phyloP scores from a whole-genome alignment of 2,329 filamentous ascomycete genomes.

The Monosporascus sp. region DNA sequence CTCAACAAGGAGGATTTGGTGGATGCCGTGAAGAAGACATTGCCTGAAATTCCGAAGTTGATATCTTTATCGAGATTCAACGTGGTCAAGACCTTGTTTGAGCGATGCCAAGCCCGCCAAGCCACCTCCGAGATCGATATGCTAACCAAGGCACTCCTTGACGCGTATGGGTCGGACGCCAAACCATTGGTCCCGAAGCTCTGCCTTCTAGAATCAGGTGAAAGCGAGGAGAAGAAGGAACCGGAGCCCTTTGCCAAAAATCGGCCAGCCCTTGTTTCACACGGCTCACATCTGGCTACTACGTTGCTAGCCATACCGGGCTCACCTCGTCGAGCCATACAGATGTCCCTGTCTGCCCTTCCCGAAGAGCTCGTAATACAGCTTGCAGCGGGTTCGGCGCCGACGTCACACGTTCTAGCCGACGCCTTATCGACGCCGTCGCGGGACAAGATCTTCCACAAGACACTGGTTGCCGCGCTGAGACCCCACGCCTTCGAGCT shows the following conservation, averaged over 20 bases:
- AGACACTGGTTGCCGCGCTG: slow-evolving; percentile 45
- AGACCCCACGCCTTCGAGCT: slow-evolving; percentile 40
- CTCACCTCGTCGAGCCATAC: slow-evolving; percentile 62
- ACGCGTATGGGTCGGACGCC: slow-evolving; percentile 42
- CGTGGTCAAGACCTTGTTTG: slow-evolving; percentile 76
- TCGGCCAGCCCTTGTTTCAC: slow-evolving; percentile 51
- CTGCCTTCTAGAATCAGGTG: slow-evolving; percentile 37
- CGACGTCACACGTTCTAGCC: slow-evolving; percentile 46
- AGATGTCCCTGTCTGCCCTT: slow-evolving; percentile 63
- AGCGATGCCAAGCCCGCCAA: slow-evolving; percentile 70
- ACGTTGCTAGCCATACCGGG: slow-evolving; percentile 73
- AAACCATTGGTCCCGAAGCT: slow-evolving; percentile 45
- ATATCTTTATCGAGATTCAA: slow-evolving; percentile 71
- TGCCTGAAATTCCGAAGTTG: slow-evolving; percentile 67
- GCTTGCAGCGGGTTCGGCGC: slow-evolving; percentile 55
- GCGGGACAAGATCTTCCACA: slow-evolving; percentile 50
- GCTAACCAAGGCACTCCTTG: slow-evolving; percentile 42
- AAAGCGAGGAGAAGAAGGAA: slow-evolving; percentile 27
- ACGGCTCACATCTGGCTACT: slow-evolving; percentile 78
- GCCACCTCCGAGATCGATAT: slow-evolving; percentile 46
- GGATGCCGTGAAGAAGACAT: slow-evolving; percentile 64
- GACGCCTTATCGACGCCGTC: slow-evolving; percentile 44
- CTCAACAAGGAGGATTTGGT: slow-evolving; percentile 82
- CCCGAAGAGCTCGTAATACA: slow-evolving; percentile 50
- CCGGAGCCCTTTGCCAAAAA: slow-evolving; percentile 45